phyloP scores from a whole-genome alignment of 2,329 filamentous ascomycete genomes.

The Claviceps monticola region DNA sequence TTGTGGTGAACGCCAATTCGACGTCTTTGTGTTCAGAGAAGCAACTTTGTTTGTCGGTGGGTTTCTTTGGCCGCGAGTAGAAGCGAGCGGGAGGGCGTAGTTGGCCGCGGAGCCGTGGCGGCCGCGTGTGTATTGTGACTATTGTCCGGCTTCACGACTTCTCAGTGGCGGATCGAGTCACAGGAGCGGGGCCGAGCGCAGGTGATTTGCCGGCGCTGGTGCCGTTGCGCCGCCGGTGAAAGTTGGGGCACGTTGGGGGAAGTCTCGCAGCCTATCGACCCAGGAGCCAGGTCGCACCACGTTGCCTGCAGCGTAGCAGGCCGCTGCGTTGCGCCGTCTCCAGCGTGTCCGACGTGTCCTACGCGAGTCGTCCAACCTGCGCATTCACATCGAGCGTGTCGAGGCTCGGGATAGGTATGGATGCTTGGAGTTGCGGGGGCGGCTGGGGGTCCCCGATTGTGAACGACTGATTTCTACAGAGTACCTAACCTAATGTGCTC shows the following conservation, averaged over 20 bases:
- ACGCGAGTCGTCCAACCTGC: neutral
- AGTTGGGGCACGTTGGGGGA: neutral
- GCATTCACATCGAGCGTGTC: neutral
- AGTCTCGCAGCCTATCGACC: neutral
- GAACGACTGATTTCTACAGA: too few species aligned
- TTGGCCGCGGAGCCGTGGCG: neutral
- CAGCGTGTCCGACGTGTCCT: neutral
- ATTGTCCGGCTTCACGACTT: neutral
- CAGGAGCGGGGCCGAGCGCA: neutral
- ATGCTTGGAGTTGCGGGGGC: neutral
- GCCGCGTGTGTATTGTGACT: neutral
- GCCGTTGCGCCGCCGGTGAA: neutral
- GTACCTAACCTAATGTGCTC: too few species aligned
- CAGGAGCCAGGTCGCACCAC: neutral
- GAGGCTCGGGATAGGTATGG: neutral
- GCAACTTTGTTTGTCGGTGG: neutral
- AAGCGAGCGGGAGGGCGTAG: neutral
- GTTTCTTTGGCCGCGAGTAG: neutral
- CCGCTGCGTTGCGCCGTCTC: neutral
- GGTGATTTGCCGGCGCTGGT: neutral
- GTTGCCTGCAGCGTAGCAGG: neutral
- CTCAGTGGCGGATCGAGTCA: neutral
- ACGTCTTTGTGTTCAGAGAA: neutral
- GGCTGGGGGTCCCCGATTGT: neutral
- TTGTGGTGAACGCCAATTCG: constrained; percentile 2